Conservation (phyloP, 805 yeast species). For the Wickerhamiella brachini region DNA sequence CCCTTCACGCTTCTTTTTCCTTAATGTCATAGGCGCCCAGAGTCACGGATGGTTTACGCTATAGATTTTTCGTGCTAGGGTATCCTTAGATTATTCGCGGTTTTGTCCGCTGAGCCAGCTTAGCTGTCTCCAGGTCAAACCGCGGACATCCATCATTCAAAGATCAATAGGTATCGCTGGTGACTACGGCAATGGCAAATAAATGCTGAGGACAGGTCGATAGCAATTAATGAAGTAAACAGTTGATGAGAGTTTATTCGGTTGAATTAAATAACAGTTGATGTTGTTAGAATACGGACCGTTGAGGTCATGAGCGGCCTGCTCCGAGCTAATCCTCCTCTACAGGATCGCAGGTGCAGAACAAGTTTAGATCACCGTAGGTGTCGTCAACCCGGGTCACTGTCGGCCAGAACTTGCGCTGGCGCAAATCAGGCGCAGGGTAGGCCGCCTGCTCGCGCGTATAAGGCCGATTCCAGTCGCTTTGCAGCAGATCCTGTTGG, state of each 20-base stretch:
- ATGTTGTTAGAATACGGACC: background rate
- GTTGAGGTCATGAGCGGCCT: background rate
- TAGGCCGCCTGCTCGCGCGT: conserved; percentile 87
- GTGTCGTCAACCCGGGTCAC: conserved; percentile 90
- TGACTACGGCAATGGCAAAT: no score
- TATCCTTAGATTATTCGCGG: conserved; percentile 17
- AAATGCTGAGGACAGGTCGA: no score
- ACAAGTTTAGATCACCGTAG: conserved; percentile 80
- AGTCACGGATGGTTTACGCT: conserved; percentile 19
- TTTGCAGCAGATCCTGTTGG: conserved; percentile 54
- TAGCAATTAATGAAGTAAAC: no score
- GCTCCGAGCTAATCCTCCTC: conserved; percentile 6
- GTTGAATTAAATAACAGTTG: background rate
- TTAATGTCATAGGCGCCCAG: conserved; percentile 22
- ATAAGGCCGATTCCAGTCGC: conserved; percentile 83
- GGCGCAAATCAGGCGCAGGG: conserved; percentile 63
- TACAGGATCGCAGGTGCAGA: conserved; percentile 65
- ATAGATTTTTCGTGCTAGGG: conserved; percentile 22
- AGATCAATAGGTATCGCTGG: no score
- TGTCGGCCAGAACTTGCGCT: conserved; percentile 86
- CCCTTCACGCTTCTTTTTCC: conserved; percentile 3
- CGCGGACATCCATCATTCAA: background rate
- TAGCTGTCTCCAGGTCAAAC: background rate
- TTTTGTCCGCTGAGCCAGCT: background rate
- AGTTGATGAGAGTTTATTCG: no score